Percentiles rank a stretch among this genome's conserved stretches.
These are phyloP conservation scores for Ogataea pini DNA, from an alignment of 805 yeast species.

Conservation along the genomic window DNA sequence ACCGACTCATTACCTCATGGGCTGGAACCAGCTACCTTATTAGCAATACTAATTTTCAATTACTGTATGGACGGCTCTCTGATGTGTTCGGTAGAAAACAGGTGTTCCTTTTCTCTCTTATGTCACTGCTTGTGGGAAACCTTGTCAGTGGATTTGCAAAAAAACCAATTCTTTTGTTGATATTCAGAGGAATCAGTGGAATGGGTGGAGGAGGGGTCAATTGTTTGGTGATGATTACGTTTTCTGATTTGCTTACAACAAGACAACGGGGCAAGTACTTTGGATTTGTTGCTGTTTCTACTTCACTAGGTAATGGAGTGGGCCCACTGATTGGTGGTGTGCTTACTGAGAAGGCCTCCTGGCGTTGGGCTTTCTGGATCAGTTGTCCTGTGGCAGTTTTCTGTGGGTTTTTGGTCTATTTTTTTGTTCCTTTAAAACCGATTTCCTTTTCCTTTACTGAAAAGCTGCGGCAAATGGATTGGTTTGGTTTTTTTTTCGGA, in stretches of 20 bases:
- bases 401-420: slow-evolving; percentile 17
- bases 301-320: slow-evolving; percentile 51
- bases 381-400: slow-evolving; percentile 40
- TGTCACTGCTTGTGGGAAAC: slow-evolving; percentile 43
- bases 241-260: slow-evolving; percentile 53
- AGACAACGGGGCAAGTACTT: slow-evolving; percentile 55
- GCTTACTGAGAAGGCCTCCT: slow-evolving; percentile 42
- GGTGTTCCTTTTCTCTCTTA: slow-evolving; percentile 42
- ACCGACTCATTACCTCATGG: slow-evolving; percentile 51
- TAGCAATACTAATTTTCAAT: slow-evolving; percentile 54
- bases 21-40: slow-evolving; percentile 53
- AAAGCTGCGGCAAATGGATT: slow-evolving; percentile 49
- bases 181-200: slow-evolving; percentile 56
- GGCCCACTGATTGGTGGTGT: slow-evolving; percentile 62
- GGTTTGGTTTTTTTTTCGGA: slow-evolving; percentile 27
- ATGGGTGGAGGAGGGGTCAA: slow-evolving; percentile 55
- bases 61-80: slow-evolving; percentile 51
- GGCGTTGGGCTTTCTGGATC: slow-evolving; percentile 57
- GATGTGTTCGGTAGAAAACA: slow-evolving; percentile 56
- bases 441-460: slow-evolving; percentile 37
- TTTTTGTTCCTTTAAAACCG: slow-evolving; percentile 34
- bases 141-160: slow-evolving; percentile 52
- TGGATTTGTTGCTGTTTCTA: slow-evolving; percentile 51
- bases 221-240: slow-evolving; percentile 52
- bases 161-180: slow-evolving; percentile 47